Base-by-base conservation (phyloP, 371 early-diverging fungal species). In the Mortierella sp. region DNA sequence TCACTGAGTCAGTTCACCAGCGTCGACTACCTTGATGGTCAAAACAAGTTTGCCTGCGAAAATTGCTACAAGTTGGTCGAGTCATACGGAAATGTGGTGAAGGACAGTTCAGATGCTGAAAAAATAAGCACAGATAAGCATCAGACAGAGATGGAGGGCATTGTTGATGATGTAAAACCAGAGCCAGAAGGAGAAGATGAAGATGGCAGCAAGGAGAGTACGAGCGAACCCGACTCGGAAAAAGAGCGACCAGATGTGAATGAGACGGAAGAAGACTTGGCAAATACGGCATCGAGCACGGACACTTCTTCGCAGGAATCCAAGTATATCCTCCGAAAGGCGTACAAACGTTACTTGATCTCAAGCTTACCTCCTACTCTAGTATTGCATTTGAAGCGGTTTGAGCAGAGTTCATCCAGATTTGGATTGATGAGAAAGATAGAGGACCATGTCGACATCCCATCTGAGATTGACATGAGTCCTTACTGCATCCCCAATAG, bases 301-400 rank as follows among this genome's bases (percentile, higher is more conserved):
- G 49, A 45, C 32, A 35, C 47, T 34, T 37, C 66, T 15, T 6
- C 17, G 0, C 35, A 53, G 28, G 62, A 69, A 34, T 55, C 65
- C 2, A 72, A 71, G 15, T 53, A 67, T 34, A 51, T 80, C 17
- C 59, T 78, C 6, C 79, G 80, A 7, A 75, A 54, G 34, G 84
- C 84, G 12, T 75, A 61, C 56, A 84, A 83, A 54, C 80, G 85
- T 6, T 83, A 76, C 54, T 47, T 85, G 35, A 42, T 84, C 43
- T 69, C 79, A 26, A 68, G 51, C 28, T 68, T 87, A 10, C 92
- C 92, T 4, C 71, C 83, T 13, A 87, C 87, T n/a, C 53, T 90
- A 19, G 83, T 83, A 19, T 64, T 89, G 17, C 92, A 92, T 60
- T 70, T 92, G 19, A 92, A 92, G 58, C 84, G 91, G 17, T 92